Evolutionary conservation across 2,329 filamentous ascomycete species (phyloP).

Genomic region (Colletotrichum sublineola): DNA sequence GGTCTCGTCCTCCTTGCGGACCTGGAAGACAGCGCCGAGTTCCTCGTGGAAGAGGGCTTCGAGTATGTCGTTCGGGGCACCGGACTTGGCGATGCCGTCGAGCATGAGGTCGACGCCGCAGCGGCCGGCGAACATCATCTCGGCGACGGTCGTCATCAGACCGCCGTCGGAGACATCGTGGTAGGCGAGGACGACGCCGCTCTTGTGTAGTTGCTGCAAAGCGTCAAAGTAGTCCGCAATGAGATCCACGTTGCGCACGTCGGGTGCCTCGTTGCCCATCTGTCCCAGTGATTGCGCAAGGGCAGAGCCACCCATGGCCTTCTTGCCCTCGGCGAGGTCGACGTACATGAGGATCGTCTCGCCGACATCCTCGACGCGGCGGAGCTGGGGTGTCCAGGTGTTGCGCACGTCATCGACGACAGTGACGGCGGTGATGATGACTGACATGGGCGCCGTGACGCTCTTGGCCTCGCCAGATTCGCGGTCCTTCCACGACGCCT

Average conservation of each 20-base stretch:
- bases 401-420: constrained; percentile 84
- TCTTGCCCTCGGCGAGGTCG: constrained; percentile 85
- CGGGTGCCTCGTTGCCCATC: constrained; percentile 85
- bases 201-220: constrained; percentile 73
- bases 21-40: constrained; percentile 94
- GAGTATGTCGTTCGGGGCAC: constrained; percentile 74
- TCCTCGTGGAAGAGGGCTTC: constrained; percentile 95
- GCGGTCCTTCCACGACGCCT: constrained; percentile 90
- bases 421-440: constrained; percentile 92
- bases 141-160: constrained; percentile 87
- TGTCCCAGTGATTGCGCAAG: constrained; percentile 91
- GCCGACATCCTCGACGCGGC: constrained; percentile 86
- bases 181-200: constrained; percentile 83
- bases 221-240: constrained; percentile 95
- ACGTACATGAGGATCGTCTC: constrained; percentile 92
- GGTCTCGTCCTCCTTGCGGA: constrained; percentile 85
- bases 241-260: constrained; percentile 84
- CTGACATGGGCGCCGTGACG: constrained; percentile 91
- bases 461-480: constrained; percentile 78
- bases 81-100: constrained; percentile 76
- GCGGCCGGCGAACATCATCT: constrained; percentile 98
- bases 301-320: constrained; percentile 90
- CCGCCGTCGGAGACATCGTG: constrained; percentile 96
- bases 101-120: constrained; percentile 89
- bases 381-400: constrained; percentile 94